Conservation (phyloP, 2,329 filamentous ascomycete species). For the Neopestalotiopsis sp. region DNA sequence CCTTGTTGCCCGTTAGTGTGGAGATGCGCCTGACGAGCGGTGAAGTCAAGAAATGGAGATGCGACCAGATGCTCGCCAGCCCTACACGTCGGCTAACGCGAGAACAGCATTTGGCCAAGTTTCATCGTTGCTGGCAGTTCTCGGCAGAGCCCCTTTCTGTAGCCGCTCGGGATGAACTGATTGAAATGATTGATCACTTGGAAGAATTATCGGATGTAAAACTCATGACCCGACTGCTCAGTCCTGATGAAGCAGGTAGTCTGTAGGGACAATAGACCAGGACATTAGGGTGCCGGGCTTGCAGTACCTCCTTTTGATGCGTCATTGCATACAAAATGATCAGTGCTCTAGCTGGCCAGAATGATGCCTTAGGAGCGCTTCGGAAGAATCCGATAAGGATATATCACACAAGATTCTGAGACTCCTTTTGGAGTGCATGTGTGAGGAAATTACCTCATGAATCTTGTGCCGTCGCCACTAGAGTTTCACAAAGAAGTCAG, state of each 20-base stretch:
- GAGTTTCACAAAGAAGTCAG: neutral
- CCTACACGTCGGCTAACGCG: constrained; percentile 13
- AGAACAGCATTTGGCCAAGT: constrained; percentile 20
- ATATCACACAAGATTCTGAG: neutral
- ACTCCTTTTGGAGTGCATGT: neutral
- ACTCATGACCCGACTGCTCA: neutral
- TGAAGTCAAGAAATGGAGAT: constrained; percentile 15
- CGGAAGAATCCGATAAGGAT: neutral
- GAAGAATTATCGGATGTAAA: constrained; percentile 17
- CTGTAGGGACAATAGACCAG: neutral
- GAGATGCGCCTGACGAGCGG: constrained; percentile 16
- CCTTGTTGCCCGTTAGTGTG: constrained; percentile 17
- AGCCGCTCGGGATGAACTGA: constrained; percentile 6
- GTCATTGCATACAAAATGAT: too few relatives aligned
- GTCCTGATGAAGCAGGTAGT: neutral
- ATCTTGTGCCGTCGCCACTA: neutral
- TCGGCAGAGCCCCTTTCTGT: constrained; percentile 14
- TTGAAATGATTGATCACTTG: constrained; percentile 18
- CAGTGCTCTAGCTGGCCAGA: too few relatives aligned
- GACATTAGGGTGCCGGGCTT: too few relatives aligned
- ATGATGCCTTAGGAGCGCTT: too few relatives aligned
- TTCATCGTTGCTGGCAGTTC: constrained; percentile 21
- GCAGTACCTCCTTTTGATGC: too few relatives aligned
- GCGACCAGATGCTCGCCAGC: constrained; percentile 22
- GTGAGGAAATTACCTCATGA: neutral